These are phyloP conservation scores for Miscanthus lutarioriparius DNA, from an alignment of 176 grass and related monocot species.

Conservation along the genomic window DNA sequence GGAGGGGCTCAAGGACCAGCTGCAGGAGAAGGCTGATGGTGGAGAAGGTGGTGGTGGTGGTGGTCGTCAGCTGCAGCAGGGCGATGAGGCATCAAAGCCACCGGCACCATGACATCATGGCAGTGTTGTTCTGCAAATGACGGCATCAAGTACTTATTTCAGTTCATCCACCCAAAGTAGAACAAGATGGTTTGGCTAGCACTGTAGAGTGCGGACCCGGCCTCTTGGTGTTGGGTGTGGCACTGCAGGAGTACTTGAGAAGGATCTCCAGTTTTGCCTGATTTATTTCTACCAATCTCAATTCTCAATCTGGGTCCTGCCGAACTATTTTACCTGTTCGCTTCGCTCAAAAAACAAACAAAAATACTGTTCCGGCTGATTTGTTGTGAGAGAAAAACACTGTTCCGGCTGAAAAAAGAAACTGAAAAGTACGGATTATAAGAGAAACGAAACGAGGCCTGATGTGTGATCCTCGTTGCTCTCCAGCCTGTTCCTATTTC, in stretches of 20 bases:
- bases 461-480: neutral
- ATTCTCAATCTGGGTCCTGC: neutral
- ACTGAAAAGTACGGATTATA: too few species aligned
- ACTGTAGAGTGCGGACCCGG: neutral
- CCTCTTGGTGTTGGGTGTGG: neutral
- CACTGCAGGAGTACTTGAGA: neutral
- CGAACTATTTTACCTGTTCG: neutral
- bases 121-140: neutral
- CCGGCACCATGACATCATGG: neutral
- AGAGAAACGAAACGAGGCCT: too few species aligned
- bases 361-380: too few species aligned
- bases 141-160: neutral
- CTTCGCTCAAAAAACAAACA: too few species aligned
- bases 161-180: neutral
- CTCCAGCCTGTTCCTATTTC: neutral
- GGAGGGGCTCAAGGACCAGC: slow-evolving; percentile 40
- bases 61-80: neutral
- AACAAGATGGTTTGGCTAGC: neutral
- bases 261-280: neutral
- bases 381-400: too few species aligned
- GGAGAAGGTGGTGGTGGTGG: neutral
- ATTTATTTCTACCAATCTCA: neutral
- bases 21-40: slow-evolving; percentile 35
- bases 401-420: too few species aligned
- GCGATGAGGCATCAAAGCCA: neutral